Conservation (phyloP, 129 eudicot genomes). For the Mikania micrantha region DNA sequence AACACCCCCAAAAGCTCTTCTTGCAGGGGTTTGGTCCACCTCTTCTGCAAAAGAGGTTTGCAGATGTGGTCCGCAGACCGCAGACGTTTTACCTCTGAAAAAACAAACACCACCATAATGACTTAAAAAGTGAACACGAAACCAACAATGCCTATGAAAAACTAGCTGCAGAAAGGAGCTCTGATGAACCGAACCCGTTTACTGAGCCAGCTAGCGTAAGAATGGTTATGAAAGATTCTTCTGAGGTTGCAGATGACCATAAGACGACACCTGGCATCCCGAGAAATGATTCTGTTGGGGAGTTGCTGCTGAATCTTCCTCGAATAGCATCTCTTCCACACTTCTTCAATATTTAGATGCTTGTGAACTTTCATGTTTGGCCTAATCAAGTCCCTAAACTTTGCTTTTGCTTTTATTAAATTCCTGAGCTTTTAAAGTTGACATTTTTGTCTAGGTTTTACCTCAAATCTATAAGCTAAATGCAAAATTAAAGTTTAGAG, state of each 20-base stretch:
- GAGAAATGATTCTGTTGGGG: slow-evolving; percentile 85
- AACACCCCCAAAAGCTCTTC: no score
- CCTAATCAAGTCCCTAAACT: not conserved
- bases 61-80: no score
- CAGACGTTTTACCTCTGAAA: no score
- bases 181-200: no score
- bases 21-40: no score
- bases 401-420: not conserved
- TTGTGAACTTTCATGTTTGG: slow-evolving; percentile 18
- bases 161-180: slow-evolving; percentile 14
- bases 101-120: no score
- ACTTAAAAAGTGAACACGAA: slow-evolving; percentile 18
- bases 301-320: slow-evolving; percentile 75
- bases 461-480: no score
- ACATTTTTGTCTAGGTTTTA: no score
- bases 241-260: slow-evolving; percentile 12
- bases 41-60: no score
- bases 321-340: slow-evolving; percentile 79
- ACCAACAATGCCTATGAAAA: slow-evolving; percentile 14
- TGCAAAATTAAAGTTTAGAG: no score
- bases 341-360: slow-evolving; percentile 59
- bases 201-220: slow-evolving; percentile 20
- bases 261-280: slow-evolving; percentile 48
- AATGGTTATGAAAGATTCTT: slow-evolving; percentile 24
- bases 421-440: no score